Evolutionary conservation across 179 eudicot genomes (phyloP).

Genomic region (Nepenthes alata): DNA sequence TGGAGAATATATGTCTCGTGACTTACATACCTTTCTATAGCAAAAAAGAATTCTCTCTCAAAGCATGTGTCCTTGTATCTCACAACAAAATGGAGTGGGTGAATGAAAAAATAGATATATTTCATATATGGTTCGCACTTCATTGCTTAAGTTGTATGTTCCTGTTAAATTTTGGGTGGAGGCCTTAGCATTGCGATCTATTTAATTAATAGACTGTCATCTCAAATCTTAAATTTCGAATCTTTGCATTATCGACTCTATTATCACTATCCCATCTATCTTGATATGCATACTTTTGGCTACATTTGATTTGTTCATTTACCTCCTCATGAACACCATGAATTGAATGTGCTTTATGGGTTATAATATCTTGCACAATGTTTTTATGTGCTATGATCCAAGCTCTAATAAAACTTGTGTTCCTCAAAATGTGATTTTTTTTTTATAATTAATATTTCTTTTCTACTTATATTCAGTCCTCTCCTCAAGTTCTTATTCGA

Average conservation of each 20-base stretch:
- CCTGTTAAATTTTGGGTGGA: constrained; percentile 6
- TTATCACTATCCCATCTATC: background rate
- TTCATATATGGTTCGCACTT: background rate
- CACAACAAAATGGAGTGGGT: constrained; percentile 1
- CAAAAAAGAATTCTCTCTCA: constrained; percentile 2
- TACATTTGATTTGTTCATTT: constrained; percentile 1
- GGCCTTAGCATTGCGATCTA: constrained; percentile 4
- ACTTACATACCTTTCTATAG: constrained; percentile 1
- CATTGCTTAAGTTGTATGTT: constrained; percentile 1
- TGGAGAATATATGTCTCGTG: constrained; percentile 6
- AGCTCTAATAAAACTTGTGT: background rate
- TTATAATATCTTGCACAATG: background rate
- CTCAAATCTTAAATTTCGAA: background rate
- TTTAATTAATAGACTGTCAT: constrained; percentile 2
- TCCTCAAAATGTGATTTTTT: constrained; percentile 3
- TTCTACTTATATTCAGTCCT: background rate
- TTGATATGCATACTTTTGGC: background rate
- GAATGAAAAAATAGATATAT: constrained; percentile 2
- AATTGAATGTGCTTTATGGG: constrained; percentile 9
- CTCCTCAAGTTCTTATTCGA: background rate
- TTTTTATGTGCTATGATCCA: constrained; percentile 7
- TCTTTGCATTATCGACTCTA: constrained; percentile 3
- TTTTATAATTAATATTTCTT: background rate
- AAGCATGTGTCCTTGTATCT: background rate
- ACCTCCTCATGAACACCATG: background rate